Conservation (phyloP, 768 basidiomycete genomes). For the Mycena haematopus region DNA sequence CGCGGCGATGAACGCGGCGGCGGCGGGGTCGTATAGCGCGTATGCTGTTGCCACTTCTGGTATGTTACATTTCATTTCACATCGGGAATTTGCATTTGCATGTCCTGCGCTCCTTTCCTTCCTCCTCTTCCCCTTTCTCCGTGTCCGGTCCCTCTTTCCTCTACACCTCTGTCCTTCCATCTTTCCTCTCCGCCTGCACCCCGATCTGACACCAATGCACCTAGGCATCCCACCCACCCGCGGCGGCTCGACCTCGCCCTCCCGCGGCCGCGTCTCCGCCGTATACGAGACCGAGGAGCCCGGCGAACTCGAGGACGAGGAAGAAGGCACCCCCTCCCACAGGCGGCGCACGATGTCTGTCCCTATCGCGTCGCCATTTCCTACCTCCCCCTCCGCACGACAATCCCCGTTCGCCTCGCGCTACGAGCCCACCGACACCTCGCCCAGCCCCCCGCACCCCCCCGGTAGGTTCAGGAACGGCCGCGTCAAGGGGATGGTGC, state of each 20-base stretch:
- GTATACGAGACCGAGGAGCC: conserved; percentile 10
- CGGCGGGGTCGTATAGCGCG: neutral
- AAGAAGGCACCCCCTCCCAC: conserved; percentile 21
- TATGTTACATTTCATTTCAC: neutral
- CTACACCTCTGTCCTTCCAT: neutral
- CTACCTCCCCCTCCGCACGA: neutral
- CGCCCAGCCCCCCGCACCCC: neutral
- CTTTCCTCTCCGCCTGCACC: neutral
- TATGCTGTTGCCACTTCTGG: neutral
- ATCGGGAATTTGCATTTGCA: neutral
- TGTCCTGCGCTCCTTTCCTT: neutral
- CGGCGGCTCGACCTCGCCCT: neutral
- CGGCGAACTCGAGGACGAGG: neutral
- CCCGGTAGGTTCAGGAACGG: conserved; percentile 23
- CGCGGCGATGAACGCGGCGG: conserved; percentile 7
- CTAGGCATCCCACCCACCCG: no score
- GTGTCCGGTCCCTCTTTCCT: neutral
- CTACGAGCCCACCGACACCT: neutral
- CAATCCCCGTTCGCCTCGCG: conserved; percentile 6
- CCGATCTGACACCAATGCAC: no score
- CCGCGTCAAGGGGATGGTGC: conserved; percentile 30
- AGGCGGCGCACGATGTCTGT: conserved; percentile 5
- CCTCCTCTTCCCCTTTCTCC: neutral
- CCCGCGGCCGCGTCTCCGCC: neutral
- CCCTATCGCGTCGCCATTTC: conserved; percentile 5